A percentile compares a stretch with the other conserved stretches of the same genome.
These are phyloP conservation scores for Chrysoporthe austroafricana DNA, from an alignment of 2,329 filamentous ascomycete genomes.

Conservation along the genomic window DNA sequence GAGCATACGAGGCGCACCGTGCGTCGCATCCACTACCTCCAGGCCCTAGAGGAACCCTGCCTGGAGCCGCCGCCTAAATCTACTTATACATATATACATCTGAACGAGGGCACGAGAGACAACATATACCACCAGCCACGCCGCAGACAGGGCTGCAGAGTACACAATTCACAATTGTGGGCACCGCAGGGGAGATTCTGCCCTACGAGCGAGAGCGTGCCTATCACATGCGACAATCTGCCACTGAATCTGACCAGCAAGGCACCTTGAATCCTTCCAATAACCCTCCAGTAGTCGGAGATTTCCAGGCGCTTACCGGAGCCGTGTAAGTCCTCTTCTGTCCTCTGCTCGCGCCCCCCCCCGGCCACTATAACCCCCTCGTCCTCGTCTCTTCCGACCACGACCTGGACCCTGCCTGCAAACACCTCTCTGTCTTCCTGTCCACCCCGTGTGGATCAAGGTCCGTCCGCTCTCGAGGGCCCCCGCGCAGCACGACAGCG, in stretches of 20 bases:
- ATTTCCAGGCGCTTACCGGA: slow-evolving; percentile 13
- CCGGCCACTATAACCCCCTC: neutral
- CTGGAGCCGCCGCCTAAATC: no score
- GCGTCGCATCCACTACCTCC: no score
- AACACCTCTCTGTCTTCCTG: neutral
- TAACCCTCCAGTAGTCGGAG: slow-evolving; percentile 8
- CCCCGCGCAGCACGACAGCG: neutral
- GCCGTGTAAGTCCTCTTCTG: neutral
- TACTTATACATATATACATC: no score
- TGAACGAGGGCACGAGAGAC: no score
- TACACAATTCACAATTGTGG: neutral
- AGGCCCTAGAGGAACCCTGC: neutral
- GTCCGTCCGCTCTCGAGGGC: neutral
- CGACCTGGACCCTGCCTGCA: neutral
- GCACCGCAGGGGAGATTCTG: neutral
- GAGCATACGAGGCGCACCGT: no score
- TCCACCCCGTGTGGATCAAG: neutral
- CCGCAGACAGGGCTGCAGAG: neutral
- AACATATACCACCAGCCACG: neutral
- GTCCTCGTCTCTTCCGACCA: neutral
- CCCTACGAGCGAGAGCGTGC: slow-evolving; percentile 5
- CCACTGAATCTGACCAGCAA: slow-evolving; percentile 7
- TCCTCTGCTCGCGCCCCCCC: neutral
- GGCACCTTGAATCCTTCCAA: neutral
- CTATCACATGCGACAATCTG: slow-evolving; percentile 3